These are phyloP conservation scores for Plasmopara viticola DNA, from an alignment of 352 stramenopile genomes.

Conservation along the genomic window DNA sequence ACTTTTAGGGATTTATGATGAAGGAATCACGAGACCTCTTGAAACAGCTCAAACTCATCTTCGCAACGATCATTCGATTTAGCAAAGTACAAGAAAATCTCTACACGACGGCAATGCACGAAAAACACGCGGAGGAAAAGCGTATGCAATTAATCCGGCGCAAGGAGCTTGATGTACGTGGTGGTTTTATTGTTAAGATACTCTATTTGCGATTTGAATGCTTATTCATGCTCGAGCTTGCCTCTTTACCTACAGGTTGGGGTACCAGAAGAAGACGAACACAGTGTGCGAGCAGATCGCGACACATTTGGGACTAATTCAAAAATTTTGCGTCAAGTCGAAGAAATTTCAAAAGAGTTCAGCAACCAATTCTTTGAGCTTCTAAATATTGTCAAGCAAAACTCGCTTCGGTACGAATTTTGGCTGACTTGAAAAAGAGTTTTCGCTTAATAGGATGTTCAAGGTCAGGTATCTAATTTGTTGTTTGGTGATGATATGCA, in stretches of 20 bases:
- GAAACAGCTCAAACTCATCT: conserved; percentile 75
- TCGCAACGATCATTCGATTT: conserved; percentile 77
- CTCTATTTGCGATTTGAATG: background rate
- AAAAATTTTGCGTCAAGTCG: conserved; percentile 51
- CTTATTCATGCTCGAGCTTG: background rate
- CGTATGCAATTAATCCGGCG: conserved; percentile 41
- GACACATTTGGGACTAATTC: conserved; percentile 40
- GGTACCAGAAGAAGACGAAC: conserved; percentile 48
- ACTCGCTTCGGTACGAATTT: conserved; percentile 39
- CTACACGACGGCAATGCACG: conserved; percentile 69
- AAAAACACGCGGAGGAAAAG: conserved; percentile 57
- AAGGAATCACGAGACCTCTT: conserved; percentile 68
- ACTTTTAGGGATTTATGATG: conserved; percentile 70
- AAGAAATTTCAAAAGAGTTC: conserved; percentile 63
- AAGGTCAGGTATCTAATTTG: background rate
- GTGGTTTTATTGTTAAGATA: background rate
- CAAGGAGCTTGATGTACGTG: conserved; percentile 43
- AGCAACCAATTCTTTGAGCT: conserved; percentile 53
- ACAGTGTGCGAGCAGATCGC: conserved; percentile 24
- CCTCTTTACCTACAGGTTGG: conserved; percentile 27
- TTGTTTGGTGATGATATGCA: conserved; percentile 3
- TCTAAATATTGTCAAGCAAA: conserved; percentile 64
- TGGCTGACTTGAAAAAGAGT: background rate
- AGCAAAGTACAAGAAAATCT: conserved; percentile 77
- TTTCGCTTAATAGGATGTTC: no score